A percentile compares a stretch with the other conserved stretches of the same genome.
Evolutionary conservation across 306 rosid genomes (phyloP).

Genomic region (Hippophae rhamnoides): DNA sequence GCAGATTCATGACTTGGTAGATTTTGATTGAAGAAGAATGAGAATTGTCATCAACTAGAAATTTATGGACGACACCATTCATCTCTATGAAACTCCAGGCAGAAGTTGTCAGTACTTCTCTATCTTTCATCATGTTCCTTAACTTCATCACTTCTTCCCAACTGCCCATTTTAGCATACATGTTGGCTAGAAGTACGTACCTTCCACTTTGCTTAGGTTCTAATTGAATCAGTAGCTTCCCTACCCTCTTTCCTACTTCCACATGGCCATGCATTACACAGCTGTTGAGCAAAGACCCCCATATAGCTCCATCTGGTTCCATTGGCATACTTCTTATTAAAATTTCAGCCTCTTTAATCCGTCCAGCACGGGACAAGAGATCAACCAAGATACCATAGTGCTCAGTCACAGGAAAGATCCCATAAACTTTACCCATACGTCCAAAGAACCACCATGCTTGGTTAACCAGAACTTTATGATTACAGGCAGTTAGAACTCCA

Average conservation of each 20-base stretch:
- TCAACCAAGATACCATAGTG: conserved; percentile 55
- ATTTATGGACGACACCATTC: conserved; percentile 31
- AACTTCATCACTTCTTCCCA: conserved; percentile 39
- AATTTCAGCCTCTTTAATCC: conserved; percentile 26
- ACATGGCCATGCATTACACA: conserved; percentile 40
- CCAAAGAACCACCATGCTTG: conserved; percentile 21
- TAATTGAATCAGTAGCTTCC: conserved; percentile 36
- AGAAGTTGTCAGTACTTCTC: conserved; percentile 22
- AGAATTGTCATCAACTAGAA: conserved; percentile 29
- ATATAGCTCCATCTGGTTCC: conserved; percentile 24
- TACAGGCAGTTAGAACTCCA: conserved; percentile 51
- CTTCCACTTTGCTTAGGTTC: conserved; percentile 46
- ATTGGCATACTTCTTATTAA: conserved; percentile 33
- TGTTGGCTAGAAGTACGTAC: conserved; percentile 35
- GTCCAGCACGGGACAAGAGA: conserved; percentile 42
- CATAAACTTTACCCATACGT: conserved; percentile 36
- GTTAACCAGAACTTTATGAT: conserved; percentile 25
- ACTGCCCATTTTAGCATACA: conserved; percentile 33
- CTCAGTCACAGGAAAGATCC: conserved; percentile 36
- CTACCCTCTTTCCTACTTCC: conserved; percentile 29
- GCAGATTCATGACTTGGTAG: conserved; percentile 15
- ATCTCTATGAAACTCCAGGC: conserved; percentile 51
- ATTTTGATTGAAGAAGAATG: conserved; percentile 22
- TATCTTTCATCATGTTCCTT: conserved; percentile 36
- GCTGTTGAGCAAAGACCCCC: conserved; percentile 35